Base-by-base conservation (phyloP, 345 rosid genomes). In the Murraya paniculata region DNA sequence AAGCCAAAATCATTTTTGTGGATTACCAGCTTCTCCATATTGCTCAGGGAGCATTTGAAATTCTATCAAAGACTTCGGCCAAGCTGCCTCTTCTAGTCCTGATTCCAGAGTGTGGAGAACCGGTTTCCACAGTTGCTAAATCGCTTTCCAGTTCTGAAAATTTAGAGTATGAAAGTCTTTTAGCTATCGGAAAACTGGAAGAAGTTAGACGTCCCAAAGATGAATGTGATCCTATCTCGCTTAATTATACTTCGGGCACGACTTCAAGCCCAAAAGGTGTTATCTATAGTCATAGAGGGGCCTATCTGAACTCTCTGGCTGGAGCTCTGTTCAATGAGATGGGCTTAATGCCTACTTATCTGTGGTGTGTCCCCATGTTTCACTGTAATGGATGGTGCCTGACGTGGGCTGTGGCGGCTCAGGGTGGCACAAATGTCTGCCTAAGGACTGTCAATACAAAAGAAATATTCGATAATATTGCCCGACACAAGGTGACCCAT, bases 301-400 rank as follows among this genome's bases (percentile, higher is more conserved):
- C 89, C 22, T 89, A 87, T 81, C 86, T 89, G 48, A 89, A 89
- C 78, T 79, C 94, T 71, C 87, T 90, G 25, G 89, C 91, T 1
- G 65, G 89, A 2, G 79, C 73, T 81, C 80, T 87, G 66, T 78
- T 89, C n/a, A 85, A 76, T 45, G 87, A 85, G 67, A 84, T 88
- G 80, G 39, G 74, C 6, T 74, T 85, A n/a, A 86, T 78, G 91
- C 91, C 92, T 7, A 84, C 85, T 9, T 89, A 89, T 74, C 77
- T 90, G 18, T 89, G 94, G 94, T 79, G 76, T 3, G 91, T 90
- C 38, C 94, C 94, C 21, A 87, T 90, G 92, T 90, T 90, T 68
- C 94, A 90, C 74, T 90, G 91, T 85, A 90, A 90, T 67, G 94
- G 94, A 0, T 90, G 94, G 92, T 86, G 90, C 75, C 89, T 90